These are phyloP conservation scores for Pisolithus microcarpus DNA, from an alignment of 768 basidiomycete species.

Conservation along the genomic window DNA sequence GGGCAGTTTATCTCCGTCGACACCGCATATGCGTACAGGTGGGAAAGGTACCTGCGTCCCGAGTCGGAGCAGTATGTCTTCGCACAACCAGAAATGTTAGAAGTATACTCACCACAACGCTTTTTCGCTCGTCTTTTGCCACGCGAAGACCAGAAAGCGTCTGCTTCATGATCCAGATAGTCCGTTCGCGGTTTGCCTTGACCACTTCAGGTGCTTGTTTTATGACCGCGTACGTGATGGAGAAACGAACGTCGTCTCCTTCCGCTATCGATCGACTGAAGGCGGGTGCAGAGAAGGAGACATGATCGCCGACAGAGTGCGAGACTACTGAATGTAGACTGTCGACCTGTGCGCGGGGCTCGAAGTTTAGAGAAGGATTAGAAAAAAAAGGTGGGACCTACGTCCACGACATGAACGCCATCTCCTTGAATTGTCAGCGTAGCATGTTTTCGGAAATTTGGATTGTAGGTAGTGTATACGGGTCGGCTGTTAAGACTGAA, in stretches of 20 bases:
- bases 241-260: slow-evolving; percentile 25
- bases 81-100: background rate
- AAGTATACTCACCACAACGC: slow-evolving; percentile 35
- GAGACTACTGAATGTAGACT: slow-evolving; percentile 61
- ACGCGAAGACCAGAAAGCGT: slow-evolving; percentile 31
- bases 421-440: slow-evolving; percentile 67
- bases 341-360: slow-evolving; percentile 40
- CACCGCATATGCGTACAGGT: slow-evolving; percentile 33
- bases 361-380: slow-evolving; percentile 1
- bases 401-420: slow-evolving; percentile 70
- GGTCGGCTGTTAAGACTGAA: slow-evolving; percentile 1
- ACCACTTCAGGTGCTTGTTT: slow-evolving; percentile 40
- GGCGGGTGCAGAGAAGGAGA: slow-evolving; percentile 53
- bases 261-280: slow-evolving; percentile 34
- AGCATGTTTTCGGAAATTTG: slow-evolving; percentile 44
- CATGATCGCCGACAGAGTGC: slow-evolving; percentile 62
- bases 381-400: slow-evolving; percentile 26
- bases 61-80: slow-evolving; percentile 4
- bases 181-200: slow-evolving; percentile 37
- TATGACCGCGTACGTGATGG: slow-evolving; percentile 52
- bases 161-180: slow-evolving; percentile 59
- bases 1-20: slow-evolving; percentile 18
- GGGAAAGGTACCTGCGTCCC: slow-evolving; percentile 36
- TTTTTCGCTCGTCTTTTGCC: slow-evolving; percentile 33
- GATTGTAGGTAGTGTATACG: slow-evolving; percentile 13